Evolutionary conservation across 768 basidiomycete genomes (phyloP), one percentile per base, ranked within the genome.

Genomic region (Tricholoma saponaceum): DNA sequence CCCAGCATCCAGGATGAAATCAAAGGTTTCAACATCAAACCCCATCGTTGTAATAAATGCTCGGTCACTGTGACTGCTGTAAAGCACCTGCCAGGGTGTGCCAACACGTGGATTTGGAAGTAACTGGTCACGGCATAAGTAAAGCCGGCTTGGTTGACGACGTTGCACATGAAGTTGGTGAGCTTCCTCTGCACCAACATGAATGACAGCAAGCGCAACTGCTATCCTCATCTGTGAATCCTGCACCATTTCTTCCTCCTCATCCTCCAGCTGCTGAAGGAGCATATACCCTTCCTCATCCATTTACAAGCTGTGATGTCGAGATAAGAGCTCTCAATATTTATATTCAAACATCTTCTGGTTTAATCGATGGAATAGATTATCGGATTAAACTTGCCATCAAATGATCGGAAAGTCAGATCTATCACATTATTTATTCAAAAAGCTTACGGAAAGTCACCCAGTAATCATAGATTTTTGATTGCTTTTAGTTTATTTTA

Each of bases 11-110:
- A 79, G 61, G 5, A 80, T 63, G n/a, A 52, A 58, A 3, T 64
- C 0, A 62, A 80, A 80, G 0, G 74, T 77, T 1, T 13, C 54
- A 2, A 71, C 66, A 65, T 78, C 68, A 57, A 78, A 70, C 1
- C 76, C 74, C 76, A 78, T 78, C 0, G 75, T 81, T 0, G 74
- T 79, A 32, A 81, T 80, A 59, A 71, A 79, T 5, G 74, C 76
- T 3, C 71, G 59, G 54, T 79, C 71, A 58, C 66, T 67, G 5
- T 54, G 62, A 35, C 69, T 71, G 0, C 57, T 51, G 41, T 65
- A 74, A 0, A 79, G 67, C 0, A 22, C 28, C 58, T 72, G 71
- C 74, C 74, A 77, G 18, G 60, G 55, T 79, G 72, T 76, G 23
- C 59, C 47, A 4, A 32, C 7, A 3, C 63, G 57, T 3, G 73